These are phyloP conservation scores for Astrothelium subdiscretum DNA, from an alignment of 495 filamentous ascomycete species.

Conservation along the genomic window DNA sequence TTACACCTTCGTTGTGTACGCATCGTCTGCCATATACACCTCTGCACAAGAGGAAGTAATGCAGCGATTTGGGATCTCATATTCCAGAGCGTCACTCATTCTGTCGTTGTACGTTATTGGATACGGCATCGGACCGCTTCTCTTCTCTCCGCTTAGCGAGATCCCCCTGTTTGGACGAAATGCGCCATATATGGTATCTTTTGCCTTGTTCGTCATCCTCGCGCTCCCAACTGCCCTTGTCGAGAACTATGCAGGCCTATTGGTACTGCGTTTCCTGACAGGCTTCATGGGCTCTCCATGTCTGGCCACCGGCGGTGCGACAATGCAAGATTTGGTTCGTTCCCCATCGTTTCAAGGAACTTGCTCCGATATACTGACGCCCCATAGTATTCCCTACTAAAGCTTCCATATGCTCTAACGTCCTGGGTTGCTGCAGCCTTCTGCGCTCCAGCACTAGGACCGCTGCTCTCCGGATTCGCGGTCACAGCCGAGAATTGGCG, in stretches of 20 bases:
- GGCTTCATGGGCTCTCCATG: slow-evolving; percentile 7
- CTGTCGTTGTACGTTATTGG: neutral
- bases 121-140: slow-evolving; percentile 1
- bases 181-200: neutral
- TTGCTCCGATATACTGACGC: slow-evolving; percentile 1
- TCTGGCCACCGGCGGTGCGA: slow-evolving; percentile 4
- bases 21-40: neutral
- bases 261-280: slow-evolving; percentile 2
- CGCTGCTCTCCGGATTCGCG: slow-evolving; percentile 47
- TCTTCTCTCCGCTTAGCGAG: slow-evolving; percentile 3
- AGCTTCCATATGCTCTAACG: slow-evolving; percentile 37
- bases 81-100: neutral
- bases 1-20: slow-evolving; percentile 3
- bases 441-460: slow-evolving; percentile 41
- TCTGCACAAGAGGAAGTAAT: neutral
- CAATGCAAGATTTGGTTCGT: slow-evolving; percentile 13
- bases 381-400: slow-evolving; percentile 21
- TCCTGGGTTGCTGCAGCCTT: slow-evolving; percentile 35
- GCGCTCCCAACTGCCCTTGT: neutral
- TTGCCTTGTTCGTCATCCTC: neutral
- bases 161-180: slow-evolving; percentile 5
- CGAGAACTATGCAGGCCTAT: neutral
- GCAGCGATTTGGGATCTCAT: neutral
- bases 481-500: slow-evolving; percentile 35
- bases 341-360: neutral